phyloP scores from a whole-genome alignment of 2,329 filamentous ascomycete species.

The Tolypocladium tundrense region DNA sequence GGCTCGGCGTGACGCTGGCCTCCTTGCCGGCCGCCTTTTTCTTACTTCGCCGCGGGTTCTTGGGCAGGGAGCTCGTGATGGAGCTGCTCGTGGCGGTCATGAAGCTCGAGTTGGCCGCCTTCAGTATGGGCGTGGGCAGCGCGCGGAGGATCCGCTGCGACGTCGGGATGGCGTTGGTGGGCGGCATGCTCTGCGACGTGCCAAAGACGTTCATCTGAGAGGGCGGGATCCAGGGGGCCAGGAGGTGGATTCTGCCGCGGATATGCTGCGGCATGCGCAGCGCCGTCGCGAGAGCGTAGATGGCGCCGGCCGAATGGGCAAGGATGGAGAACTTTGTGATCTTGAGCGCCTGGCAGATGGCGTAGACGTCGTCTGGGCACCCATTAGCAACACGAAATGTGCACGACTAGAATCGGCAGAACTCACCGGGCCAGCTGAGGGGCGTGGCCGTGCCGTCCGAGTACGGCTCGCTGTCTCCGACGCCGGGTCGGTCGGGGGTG shows the following conservation, averaged over 20 bases:
- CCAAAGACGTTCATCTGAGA: conserved; percentile 80
- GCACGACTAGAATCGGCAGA: background rate
- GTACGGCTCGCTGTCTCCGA: conserved; percentile 84
- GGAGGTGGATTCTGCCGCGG: conserved; percentile 81
- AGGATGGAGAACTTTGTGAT: conserved; percentile 95
- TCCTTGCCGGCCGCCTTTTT: conserved; percentile 38
- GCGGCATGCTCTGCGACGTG: conserved; percentile 61
- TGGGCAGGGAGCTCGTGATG: conserved; percentile 68
- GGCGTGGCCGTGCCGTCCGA: conserved; percentile 74
- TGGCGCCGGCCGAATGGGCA: conserved; percentile 93
- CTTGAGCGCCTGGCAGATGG: conserved; percentile 83
- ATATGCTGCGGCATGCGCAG: conserved; percentile 95
- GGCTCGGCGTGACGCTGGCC: conserved; percentile 20
- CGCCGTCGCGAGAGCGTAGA: conserved; percentile 91
- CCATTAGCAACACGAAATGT: background rate
- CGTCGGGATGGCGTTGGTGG: conserved; percentile 78
- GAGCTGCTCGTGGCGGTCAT: conserved; percentile 86
- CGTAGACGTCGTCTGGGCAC: conserved; percentile 64
- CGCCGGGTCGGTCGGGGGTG: conserved; percentile 85
- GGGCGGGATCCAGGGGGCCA: conserved; percentile 95
- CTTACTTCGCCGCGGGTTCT: conserved; percentile 50
- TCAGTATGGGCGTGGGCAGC: conserved; percentile 80
- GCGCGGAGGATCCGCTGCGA: conserved; percentile 85
- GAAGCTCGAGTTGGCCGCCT: conserved; percentile 90
- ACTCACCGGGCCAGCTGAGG: conserved; percentile 83